Evolutionary conservation across 208 protist species (phyloP).

Genomic region (Acanthamoeba sp.): DNA sequence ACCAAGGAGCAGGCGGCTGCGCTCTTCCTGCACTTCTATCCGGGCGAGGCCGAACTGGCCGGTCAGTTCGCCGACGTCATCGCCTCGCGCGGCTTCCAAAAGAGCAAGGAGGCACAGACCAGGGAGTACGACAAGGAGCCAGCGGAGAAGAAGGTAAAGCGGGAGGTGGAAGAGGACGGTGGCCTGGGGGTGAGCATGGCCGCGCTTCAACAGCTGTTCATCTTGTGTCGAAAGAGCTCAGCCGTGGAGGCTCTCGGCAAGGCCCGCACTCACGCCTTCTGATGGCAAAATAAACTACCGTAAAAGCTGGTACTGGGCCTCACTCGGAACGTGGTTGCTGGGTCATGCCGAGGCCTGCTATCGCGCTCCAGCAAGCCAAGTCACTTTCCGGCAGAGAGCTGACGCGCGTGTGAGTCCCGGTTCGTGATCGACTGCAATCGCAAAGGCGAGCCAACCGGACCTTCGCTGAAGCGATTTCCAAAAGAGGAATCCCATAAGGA

Average conservation of each 20-base stretch:
- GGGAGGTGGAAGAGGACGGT: background rate
- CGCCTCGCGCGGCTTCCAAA: background rate
- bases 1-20: constrained; percentile 88
- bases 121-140: too few species aligned
- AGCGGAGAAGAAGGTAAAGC: background rate
- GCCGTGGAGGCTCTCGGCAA: background rate
- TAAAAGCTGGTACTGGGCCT: too few species aligned
- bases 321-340: too few species aligned
- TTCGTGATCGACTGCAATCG: too few species aligned
- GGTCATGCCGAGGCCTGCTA: too few species aligned
- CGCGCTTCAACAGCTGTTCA: constrained; percentile 54
- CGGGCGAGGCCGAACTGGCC: constrained; percentile 23
- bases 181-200: constrained; percentile 55
- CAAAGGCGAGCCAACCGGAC: too few species aligned
- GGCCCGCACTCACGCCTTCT: constrained; percentile 5
- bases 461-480: too few species aligned
- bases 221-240: background rate
- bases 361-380: too few species aligned
- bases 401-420: too few species aligned
- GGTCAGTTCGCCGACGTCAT: constrained; percentile 30
- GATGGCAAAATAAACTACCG: too few species aligned
- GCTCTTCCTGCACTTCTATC: constrained; percentile 94
- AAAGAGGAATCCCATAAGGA: too few species aligned
- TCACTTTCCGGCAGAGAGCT: too few species aligned
- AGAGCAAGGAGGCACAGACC: background rate